phyloP scores from a whole-genome alignment of 192 early-diverging fungal genomes.

The Coemansia aciculifera region DNA sequence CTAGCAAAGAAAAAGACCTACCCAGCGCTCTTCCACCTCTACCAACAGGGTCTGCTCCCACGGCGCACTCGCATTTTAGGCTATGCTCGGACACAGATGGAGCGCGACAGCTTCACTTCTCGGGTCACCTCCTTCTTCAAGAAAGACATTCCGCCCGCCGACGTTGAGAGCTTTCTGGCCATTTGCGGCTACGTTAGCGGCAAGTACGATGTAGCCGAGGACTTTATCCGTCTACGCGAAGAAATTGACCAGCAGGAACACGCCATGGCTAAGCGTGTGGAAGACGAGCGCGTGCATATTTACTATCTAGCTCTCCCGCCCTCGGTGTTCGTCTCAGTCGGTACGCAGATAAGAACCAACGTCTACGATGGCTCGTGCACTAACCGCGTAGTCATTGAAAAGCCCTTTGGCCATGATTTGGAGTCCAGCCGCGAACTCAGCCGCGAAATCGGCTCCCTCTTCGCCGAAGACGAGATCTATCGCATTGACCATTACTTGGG shows the following conservation, averaged over 20 bases:
- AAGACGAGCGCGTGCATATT: constrained; percentile 66
- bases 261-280: constrained; percentile 33
- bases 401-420: constrained; percentile 95
- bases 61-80: constrained; percentile 78
- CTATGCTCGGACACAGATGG: constrained; percentile 85
- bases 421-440: constrained; percentile 77
- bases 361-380: constrained; percentile 65
- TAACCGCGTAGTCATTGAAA: constrained; percentile 93
- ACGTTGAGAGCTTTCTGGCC: constrained; percentile 64
- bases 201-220: constrained; percentile 76
- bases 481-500: constrained; percentile 99
- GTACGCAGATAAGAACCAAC: constrained; percentile 67
- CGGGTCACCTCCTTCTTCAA: constrained; percentile 70
- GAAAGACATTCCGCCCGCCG: constrained; percentile 8
- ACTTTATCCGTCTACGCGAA: constrained; percentile 70
- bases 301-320: constrained; percentile 98
- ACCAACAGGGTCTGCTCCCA: constrained; percentile 80
- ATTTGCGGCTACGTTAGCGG: constrained; percentile 81
- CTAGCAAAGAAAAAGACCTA: constrained; percentile 98
- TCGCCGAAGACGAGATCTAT: constrained; percentile 92
- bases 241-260: constrained; percentile 63
- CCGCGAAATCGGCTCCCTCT: constrained; percentile 70
- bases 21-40: constrained; percentile 93
- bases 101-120: constrained; percentile 64
- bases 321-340: constrained; percentile 88